Base-by-base conservation (phyloP, 2,329 filamentous ascomycete genomes). In the Boeremia lycopersici region DNA sequence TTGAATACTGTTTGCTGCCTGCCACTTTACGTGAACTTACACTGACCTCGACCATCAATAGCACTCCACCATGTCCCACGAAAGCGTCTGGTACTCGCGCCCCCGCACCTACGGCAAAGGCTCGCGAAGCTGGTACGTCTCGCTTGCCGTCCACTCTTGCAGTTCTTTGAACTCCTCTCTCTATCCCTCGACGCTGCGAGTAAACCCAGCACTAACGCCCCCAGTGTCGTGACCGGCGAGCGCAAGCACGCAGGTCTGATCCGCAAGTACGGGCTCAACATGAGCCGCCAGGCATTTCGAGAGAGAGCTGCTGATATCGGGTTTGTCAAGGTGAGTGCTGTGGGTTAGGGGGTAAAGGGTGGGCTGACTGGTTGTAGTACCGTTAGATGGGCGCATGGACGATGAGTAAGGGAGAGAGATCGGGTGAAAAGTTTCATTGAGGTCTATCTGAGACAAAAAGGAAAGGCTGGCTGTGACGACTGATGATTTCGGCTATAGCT, bases 51-150 rank as follows among this genome's bases (percentile, higher is more conserved):
- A 23, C 5, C 3, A 23, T 23, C 5, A 10, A 39, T 9, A 26
- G 35, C 12, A 25, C 12, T 6, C 40, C 13, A 25, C 13, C 17
- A 70, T 70, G 67, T 69, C 67, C 6, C 67, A 70, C 62, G 66
- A 70, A 43, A 53, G 56, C 8, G 91, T 98, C 82, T 98, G 92
- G 91, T 96, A 96, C 87, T 96, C 91, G 76, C 93, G 93, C 80
- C 93, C 95, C 75, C 89, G 92, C 81, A 91, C 81, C 78, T 96
- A 96, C 86, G 93, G 93, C 84, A 97, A 97, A 86, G 93, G 93
- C 81, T 85, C 90, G 78, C 89, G 92, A 79, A 81, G 82, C 78
- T 97, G 93, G 92, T 96, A 90, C 1, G 57, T 58, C 11, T 42
- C 19, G 26, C 6, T n/a, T n/a, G 2, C 34, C 15, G 11, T 29